Percentiles rank a stretch among this genome's conserved stretches.
phyloP scores from a whole-genome alignment of 108 stramenopile species.

The Pseudonitzschia pungens region DNA sequence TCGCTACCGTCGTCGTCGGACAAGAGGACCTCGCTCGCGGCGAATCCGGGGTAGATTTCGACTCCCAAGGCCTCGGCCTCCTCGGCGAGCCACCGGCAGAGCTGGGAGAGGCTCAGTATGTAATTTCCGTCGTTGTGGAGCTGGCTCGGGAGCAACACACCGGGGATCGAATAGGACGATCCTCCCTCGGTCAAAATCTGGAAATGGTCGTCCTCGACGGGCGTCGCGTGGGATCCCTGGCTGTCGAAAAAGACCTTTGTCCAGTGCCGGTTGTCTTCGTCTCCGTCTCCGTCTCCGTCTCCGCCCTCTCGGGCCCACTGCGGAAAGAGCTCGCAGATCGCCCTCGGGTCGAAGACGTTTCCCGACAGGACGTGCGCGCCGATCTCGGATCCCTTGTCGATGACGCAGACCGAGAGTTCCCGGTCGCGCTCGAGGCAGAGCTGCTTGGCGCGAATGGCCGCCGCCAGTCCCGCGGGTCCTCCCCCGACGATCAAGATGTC shows the following conservation, averaged over 20 bases:
- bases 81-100: constrained; percentile 91
- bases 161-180: constrained; percentile 62
- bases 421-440: constrained; percentile 75
- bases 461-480: constrained; percentile 92
- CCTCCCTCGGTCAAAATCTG: constrained; percentile 71
- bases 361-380: constrained; percentile 98
- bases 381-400: constrained; percentile 98
- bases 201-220: constrained; percentile 89
- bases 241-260: constrained; percentile 52
- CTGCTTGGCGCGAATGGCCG: constrained; percentile 96
- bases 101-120: constrained; percentile 87
- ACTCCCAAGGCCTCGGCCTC: constrained; percentile 97
- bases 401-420: constrained; percentile 95
- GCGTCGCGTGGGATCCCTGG: constrained; percentile 77
- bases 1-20: constrained; percentile 42
- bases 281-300: constrained; percentile 25
- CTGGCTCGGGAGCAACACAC: constrained; percentile 78
- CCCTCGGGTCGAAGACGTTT: constrained; percentile 97
- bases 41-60: constrained; percentile 98
- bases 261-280: constrained; percentile 59
- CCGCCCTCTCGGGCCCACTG: constrained; percentile 56
- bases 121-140: constrained; percentile 98
- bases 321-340: constrained; percentile 94
- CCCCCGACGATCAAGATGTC: constrained; percentile 90
- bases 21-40: constrained; percentile 93